Evolutionary conservation across 2,329 filamentous ascomycete species (phyloP).

Genomic region (Penicillium italicum): DNA sequence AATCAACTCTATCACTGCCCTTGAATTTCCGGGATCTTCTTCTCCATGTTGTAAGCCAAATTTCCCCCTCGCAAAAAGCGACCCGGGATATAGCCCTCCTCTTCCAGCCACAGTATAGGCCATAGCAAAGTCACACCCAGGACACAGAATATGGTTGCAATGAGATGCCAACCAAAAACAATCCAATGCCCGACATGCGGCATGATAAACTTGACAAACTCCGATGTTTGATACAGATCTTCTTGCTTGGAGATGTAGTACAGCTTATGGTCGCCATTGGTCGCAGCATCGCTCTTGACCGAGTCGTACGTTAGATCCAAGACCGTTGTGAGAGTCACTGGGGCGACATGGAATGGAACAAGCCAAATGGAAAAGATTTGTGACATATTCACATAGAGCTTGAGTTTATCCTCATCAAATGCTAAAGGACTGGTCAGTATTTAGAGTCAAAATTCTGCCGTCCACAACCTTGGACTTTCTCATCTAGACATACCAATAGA

Average conservation of each 20-base stretch:
- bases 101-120: slow-evolving; percentile 52
- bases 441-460: background rate
- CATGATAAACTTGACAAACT: slow-evolving; percentile 69
- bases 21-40: slow-evolving; percentile 26
- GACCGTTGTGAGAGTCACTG: slow-evolving; percentile 65
- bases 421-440: slow-evolving; percentile 45
- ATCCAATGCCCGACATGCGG: slow-evolving; percentile 57
- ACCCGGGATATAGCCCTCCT: slow-evolving; percentile 35
- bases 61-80: slow-evolving; percentile 24
- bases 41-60: slow-evolving; percentile 24
- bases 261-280: slow-evolving; percentile 34
- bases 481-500: slow-evolving; percentile 48
- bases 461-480: background rate
- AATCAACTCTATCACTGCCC: slow-evolving; percentile 5
- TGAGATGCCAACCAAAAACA: slow-evolving; percentile 61
- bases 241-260: slow-evolving; percentile 76
- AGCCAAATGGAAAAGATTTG: slow-evolving; percentile 77
- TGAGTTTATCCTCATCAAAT: slow-evolving; percentile 61
- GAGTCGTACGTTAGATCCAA: slow-evolving; percentile 56
- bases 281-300: slow-evolving; percentile 11
- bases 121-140: slow-evolving; percentile 52
- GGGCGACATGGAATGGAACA: slow-evolving; percentile 68
- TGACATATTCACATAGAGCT: slow-evolving; percentile 69
- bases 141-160: slow-evolving; percentile 63
- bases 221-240: slow-evolving; percentile 74